Evolutionary conservation across 139 green algal species (phyloP).

Genomic region (Coelastrella sp.): DNA sequence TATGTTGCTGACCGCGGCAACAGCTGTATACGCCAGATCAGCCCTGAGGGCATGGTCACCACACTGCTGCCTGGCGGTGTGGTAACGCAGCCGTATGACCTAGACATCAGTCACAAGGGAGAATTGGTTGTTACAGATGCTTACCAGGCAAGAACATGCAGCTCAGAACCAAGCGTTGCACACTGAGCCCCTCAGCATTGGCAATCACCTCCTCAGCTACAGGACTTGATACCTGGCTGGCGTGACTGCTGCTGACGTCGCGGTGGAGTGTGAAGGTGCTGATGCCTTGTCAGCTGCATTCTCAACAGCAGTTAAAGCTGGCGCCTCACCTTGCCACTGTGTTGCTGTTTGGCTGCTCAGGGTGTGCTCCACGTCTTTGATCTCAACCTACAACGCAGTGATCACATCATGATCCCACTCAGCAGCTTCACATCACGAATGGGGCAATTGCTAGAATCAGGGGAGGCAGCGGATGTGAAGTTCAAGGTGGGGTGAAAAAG

Average conservation of each 20-base stretch:
- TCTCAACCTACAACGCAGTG: constrained; percentile 26
- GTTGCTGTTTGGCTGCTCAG: neutral
- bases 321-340: too few relatives aligned
- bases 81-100: constrained; percentile 32
- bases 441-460: constrained; percentile 24
- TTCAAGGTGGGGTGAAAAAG: constrained; percentile 16
- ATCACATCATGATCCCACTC: constrained; percentile 38
- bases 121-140: constrained; percentile 42
- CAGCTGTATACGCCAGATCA: constrained; percentile 35
- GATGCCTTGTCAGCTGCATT: neutral
- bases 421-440: constrained; percentile 35
- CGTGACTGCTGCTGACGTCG: too few relatives aligned
- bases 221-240: too few relatives aligned
- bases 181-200: too few relatives aligned
- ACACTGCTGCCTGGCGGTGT: constrained; percentile 31
- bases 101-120: constrained; percentile 43
- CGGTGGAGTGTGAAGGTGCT: too few relatives aligned
- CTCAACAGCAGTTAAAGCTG: neutral
- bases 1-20: constrained; percentile 41
- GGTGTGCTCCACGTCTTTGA: constrained; percentile 45
- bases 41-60: constrained; percentile 28
- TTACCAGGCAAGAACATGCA: constrained; percentile 4
- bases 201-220: too few relatives aligned
- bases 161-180: too few relatives aligned
- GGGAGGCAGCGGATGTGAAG: constrained; percentile 4